phyloP scores from a whole-genome alignment of 352 stramenopile species.

The Thraustochytrium sp. region DNA sequence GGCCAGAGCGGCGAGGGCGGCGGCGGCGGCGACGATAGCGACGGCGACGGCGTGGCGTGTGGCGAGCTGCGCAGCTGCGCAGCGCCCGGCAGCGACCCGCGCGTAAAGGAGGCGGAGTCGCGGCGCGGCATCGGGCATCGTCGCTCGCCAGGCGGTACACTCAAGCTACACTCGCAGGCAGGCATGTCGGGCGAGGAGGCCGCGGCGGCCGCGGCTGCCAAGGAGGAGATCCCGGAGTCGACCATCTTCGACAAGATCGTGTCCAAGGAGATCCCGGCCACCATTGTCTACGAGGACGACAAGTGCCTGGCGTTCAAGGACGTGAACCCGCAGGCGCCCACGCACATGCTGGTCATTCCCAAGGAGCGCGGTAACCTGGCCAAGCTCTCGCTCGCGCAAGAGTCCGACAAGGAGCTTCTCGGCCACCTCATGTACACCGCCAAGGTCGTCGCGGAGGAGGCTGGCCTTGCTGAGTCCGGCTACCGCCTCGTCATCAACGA shows the following conservation, averaged over 20 bases:
- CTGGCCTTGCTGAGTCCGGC: conserved; percentile 63
- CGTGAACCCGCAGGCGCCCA: conserved; percentile 87
- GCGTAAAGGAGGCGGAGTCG: background rate
- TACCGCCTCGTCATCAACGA: conserved; percentile 97
- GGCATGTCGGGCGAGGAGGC: conserved; percentile 10
- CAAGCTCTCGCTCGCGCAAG: conserved; percentile 73
- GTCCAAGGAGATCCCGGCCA: conserved; percentile 80
- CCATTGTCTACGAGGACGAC: conserved; percentile 92
- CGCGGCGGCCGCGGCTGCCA: background rate
- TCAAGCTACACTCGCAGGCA: no score
- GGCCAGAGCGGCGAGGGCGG: no score
- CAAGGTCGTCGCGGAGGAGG: conserved; percentile 65
- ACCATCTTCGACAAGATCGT: conserved; percentile 99
- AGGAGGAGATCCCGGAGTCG: conserved; percentile 40
- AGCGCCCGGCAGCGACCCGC: no score
- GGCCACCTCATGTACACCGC: conserved; percentile 85
- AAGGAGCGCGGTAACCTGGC: conserved; percentile 87
- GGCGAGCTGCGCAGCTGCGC: no score
- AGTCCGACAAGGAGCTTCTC: conserved; percentile 85
- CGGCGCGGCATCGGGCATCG: background rate
- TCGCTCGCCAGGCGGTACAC: background rate
- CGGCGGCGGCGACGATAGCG: no score
- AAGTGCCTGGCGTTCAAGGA: conserved; percentile 92
- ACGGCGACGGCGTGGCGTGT: no score
- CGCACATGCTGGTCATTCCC: conserved; percentile 94